Percentiles rank a stretch among this genome's conserved stretches.
Evolutionary conservation across 345 rosid genomes (phyloP).

Genomic region (Aethionema arabicum): DNA sequence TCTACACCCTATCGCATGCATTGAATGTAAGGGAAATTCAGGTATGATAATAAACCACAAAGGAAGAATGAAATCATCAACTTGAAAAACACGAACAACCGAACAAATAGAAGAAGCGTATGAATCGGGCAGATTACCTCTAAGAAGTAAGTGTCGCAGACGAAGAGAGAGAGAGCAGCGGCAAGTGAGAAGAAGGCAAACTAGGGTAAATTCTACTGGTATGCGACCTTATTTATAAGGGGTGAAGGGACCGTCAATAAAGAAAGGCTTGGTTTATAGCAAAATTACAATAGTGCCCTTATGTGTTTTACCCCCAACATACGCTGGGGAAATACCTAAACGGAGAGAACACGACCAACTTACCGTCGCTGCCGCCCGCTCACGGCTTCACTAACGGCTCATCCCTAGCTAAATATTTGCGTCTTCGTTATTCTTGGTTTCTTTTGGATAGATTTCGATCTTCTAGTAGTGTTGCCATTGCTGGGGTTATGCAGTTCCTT

Average conservation of each 20-base stretch:
- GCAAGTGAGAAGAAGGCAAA: background rate
- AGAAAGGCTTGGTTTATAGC: background rate
- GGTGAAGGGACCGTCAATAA: background rate
- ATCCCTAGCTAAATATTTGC: background rate
- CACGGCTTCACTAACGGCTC: too few relatives aligned
- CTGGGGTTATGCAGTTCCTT: slow-evolving; percentile 61
- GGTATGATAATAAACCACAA: too few relatives aligned
- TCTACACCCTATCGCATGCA: too few relatives aligned
- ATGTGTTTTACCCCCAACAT: too few relatives aligned
- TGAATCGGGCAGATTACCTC: background rate
- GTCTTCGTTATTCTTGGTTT: slow-evolving; percentile 11
- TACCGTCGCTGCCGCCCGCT: too few relatives aligned
- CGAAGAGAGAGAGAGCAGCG: background rate
- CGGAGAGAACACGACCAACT: too few relatives aligned
- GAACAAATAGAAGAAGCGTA: background rate
- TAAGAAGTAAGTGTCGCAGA: background rate
- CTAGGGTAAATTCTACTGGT: background rate
- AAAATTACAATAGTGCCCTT: background rate
- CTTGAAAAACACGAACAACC: background rate
- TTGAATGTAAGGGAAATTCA: too few relatives aligned
- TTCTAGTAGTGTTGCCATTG: slow-evolving; percentile 39
- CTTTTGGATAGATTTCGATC: slow-evolving; percentile 11
- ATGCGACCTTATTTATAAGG: background rate
- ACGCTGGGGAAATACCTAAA: too few relatives aligned
- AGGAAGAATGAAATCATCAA: too few relatives aligned